phyloP scores from a whole-genome alignment of 2,329 filamentous ascomycete genomes.

The Graphiopsis chlorocephala region DNA sequence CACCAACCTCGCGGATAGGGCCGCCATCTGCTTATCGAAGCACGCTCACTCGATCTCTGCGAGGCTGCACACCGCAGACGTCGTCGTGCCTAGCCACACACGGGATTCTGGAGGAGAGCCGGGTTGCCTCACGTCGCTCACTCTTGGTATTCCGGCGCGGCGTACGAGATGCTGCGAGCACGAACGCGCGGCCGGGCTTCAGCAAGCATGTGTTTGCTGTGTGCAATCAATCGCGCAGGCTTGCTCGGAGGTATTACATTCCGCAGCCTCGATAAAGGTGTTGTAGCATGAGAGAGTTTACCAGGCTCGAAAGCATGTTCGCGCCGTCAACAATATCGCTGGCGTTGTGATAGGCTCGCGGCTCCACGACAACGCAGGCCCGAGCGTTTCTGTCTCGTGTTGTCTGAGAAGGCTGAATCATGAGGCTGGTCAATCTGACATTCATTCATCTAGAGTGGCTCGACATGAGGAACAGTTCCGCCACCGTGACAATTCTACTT shows the following conservation, averaged over 20 bases:
- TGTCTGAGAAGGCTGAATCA: conserved; percentile 10
- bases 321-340: neutral
- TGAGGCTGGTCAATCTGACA: conserved; percentile 10
- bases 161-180: neutral
- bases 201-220: neutral
- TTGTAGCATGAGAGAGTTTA: neutral
- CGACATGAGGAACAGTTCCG: neutral
- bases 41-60: neutral
- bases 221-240: neutral
- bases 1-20: neutral
- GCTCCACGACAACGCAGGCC: neutral
- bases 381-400: neutral
- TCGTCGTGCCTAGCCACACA: conserved; percentile 1
- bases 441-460: neutral
- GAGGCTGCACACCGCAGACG: neutral
- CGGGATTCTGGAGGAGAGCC: conserved; percentile 10
- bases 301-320: neutral
- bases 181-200: conserved; percentile 6
- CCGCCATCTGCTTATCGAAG: conserved; percentile 6
- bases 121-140: neutral
- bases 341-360: neutral
- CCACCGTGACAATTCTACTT: neutral
- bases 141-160: conserved; percentile 16
- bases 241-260: neutral
- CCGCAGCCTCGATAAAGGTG: neutral